Conservation (phyloP, 306 rosid genomes). For the Abrus precatorius region DNA sequence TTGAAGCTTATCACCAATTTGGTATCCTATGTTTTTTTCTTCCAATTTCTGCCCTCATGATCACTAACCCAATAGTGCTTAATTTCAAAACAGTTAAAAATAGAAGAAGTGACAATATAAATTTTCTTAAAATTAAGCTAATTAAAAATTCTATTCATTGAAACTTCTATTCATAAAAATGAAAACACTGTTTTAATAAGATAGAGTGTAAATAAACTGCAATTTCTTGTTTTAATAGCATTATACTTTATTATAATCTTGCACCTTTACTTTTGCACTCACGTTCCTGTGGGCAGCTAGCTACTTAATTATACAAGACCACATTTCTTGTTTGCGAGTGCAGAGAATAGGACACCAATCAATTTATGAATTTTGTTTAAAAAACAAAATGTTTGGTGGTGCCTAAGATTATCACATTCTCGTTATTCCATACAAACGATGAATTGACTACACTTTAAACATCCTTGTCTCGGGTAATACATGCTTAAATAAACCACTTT, state of each 20-base stretch:
- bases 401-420: neutral
- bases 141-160: neutral
- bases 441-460: neutral
- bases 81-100: too few species aligned
- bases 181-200: too few species aligned
- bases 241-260: too few species aligned
- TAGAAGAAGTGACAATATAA: neutral
- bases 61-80: too few species aligned
- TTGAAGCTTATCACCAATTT: neutral
- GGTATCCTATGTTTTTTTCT: conserved; percentile 35
- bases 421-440: neutral
- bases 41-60: too few species aligned
- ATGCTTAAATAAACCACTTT: too few species aligned
- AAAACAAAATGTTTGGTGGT: neutral
- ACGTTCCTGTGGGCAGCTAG: too few species aligned
- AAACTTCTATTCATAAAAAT: too few species aligned
- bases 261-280: too few species aligned
- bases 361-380: neutral
- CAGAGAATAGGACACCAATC: neutral
- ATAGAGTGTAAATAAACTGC: too few species aligned
- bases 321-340: neutral
- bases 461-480: neutral
- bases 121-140: neutral
- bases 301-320: too few species aligned
- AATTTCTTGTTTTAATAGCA: too few species aligned